phyloP scores from a whole-genome alignment of 78 protist species.

The Dictyostelium citrinum region DNA sequence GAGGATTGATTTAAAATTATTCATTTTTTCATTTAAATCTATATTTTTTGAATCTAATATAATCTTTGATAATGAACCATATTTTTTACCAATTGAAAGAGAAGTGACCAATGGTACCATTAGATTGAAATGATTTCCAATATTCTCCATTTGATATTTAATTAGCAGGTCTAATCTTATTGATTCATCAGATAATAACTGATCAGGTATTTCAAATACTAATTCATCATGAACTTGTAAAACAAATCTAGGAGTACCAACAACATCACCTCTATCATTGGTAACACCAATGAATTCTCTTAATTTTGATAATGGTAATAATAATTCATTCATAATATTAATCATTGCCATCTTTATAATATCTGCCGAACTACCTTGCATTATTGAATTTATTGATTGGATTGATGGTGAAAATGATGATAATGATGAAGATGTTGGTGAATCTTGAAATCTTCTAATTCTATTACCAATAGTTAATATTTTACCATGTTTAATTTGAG shows the following conservation, averaged over 20 bases:
- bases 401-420: not conserved
- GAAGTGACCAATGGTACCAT: not conserved
- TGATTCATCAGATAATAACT: not conserved
- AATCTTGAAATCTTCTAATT: not conserved
- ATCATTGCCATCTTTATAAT: conserved; percentile 82
- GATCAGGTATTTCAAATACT: conserved; percentile 73
- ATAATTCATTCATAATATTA: not conserved
- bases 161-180: not conserved
- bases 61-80: conserved; percentile 5
- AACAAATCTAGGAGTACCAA: conserved; percentile 36
- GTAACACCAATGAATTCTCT: not conserved
- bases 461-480: conserved; percentile 33
- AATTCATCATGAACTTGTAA: conserved; percentile 87
- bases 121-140: not conserved
- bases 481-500: not conserved
- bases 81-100: conserved; percentile 1
- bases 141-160: not conserved
- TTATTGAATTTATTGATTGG: conserved; percentile 55
- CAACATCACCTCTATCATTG: not conserved
- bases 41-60: not conserved
- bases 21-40: not conserved
- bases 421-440: not conserved
- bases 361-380: conserved; percentile 87
- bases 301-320: not conserved
- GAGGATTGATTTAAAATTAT: not conserved